Percentiles rank a stretch among this genome's conserved stretches.
Evolutionary conservation across 164 flowering plant species (phyloP).

Genomic region (Protea cynaroides): DNA sequence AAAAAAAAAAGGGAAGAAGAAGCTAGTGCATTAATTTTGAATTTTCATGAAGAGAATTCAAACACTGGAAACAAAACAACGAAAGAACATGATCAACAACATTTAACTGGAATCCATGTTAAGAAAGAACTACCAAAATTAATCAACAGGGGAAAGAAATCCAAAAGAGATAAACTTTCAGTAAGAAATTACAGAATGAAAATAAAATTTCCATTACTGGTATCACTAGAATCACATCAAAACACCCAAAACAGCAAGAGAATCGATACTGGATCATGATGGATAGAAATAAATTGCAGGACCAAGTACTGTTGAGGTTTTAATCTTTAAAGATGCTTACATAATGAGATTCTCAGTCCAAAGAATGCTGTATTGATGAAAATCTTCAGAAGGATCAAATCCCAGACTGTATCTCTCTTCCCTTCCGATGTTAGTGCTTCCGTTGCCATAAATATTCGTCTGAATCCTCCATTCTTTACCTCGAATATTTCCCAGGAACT

Average conservation of each 20-base stretch:
- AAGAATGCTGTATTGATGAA: constrained; percentile 77
- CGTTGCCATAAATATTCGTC: constrained; percentile 85
- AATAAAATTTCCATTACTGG: background rate
- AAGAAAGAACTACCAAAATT: too few species aligned
- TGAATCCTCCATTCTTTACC: constrained; percentile 89
- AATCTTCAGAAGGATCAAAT: constrained; percentile 92
- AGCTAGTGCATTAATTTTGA: too few species aligned
- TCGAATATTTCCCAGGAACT: constrained; percentile 79
- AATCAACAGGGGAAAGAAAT: background rate
- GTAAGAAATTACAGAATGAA: background rate
- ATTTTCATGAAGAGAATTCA: too few species aligned
- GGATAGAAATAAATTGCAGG: background rate
- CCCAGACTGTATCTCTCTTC: constrained; percentile 87
- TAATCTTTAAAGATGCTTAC: constrained; percentile 31
- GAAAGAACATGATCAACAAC: too few species aligned
- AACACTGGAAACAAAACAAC: too few species aligned
- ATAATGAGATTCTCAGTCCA: constrained; percentile 75
- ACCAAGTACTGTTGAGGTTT: background rate
- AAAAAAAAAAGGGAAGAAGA: background rate
- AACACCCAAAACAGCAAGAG: constrained; percentile 1
- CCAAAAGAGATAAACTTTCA: background rate
- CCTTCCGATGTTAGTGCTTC: constrained; percentile 80
- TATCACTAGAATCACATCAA: constrained; percentile 7
- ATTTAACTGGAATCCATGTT: too few species aligned
- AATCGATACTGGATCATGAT: background rate